A percentile compares a stretch with the other conserved stretches of the same genome.
These are phyloP conservation scores for Eucalyptus cloeziana DNA, from an alignment of 345 rosid genomes.

Conservation along the genomic window DNA sequence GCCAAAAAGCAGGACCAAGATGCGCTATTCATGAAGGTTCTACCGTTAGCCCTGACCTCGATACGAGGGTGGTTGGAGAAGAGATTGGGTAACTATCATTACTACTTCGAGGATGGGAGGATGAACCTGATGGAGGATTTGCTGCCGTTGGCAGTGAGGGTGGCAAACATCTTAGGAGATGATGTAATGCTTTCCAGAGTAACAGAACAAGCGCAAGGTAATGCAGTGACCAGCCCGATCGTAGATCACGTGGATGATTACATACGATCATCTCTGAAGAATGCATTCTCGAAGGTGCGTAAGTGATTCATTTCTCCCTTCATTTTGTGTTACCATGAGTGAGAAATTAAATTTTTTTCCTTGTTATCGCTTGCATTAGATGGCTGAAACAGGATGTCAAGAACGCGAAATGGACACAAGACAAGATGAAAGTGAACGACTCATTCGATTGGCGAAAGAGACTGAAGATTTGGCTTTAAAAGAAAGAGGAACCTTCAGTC, in stretches of 20 bases:
- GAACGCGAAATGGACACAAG: constrained; percentile 21
- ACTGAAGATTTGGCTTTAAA: constrained; percentile 66
- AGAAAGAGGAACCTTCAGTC: constrained; percentile 73
- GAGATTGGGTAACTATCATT: constrained; percentile 62
- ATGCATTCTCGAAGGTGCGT: constrained; percentile 60
- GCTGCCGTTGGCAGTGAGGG: constrained; percentile 56
- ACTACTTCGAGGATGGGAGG: constrained; percentile 54
- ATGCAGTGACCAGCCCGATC: constrained; percentile 31
- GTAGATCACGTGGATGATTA: constrained; percentile 53
- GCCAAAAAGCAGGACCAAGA: constrained; percentile 61
- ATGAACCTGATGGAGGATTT: constrained; percentile 50
- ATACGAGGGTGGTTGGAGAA: constrained; percentile 86
- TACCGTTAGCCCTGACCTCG: constrained; percentile 48
- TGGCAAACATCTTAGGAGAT: constrained; percentile 54
- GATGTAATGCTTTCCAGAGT: constrained; percentile 22
- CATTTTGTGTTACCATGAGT: not conserved
- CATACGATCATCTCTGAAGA: constrained; percentile 61
- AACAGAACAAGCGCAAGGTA: constrained; percentile 35
- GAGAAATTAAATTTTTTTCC: not conserved
- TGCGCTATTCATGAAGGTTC: constrained; percentile 42
- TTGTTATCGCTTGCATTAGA: constrained; percentile 9
- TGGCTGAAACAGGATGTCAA: constrained; percentile 38
- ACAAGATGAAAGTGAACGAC: constrained; percentile 42
- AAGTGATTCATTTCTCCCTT: not conserved
- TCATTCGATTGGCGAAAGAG: constrained; percentile 59